Evolutionary conservation across 192 early-diverging fungal genomes (phyloP), one percentile per base, ranked within the genome.

Genomic region (Podila minutissima): DNA sequence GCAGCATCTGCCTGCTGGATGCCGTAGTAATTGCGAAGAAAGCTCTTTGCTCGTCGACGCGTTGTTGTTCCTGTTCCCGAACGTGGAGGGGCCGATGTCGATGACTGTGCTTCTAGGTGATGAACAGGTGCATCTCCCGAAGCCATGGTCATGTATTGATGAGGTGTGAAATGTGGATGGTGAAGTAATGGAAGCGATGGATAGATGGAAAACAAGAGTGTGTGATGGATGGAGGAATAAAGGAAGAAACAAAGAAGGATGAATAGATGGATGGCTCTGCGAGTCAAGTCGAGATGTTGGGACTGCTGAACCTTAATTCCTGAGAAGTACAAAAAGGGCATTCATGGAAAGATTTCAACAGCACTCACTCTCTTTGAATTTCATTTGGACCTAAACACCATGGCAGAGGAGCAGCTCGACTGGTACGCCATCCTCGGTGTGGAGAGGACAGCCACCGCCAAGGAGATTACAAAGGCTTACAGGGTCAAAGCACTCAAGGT

Each of bases 401-500:
- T 81, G 77, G 77, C 77, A 64, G 77, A 81, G 12, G 77, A 84
- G 32, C 84, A 87, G 26, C 64, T 69, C 26, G 88, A 89, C 49
- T 84, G 84, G 68, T 89, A 89, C 64, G 83, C 74, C 19, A 59
- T 89, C 17, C 70, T 89, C 7, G 86, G 81, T 29, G 64, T 89
- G 15, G 74, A 84, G 9, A 75, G 86, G 41, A 77, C 75, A 15
- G 75, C 78, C 3, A 82, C 78, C 8, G 32, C 71, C 10, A 82
- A 86, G 55, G 84, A 88, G 26, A 86, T 89, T 26, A 81, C 75
- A 59, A 85, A 79, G 51, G 86, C 86, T 13, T 89, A 89, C 66
- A 83, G 88, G 48, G 48, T 68, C 13, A 87, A 92, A 41, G 95
- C 95, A 9, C 83, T 99, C 4, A 88, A 86, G 66, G 89, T 92